Percentiles rank a stretch among this genome's conserved stretches.
Conservation (phyloP, 805 yeast genomes). For the Lipomyces spencermartinsiae region DNA sequence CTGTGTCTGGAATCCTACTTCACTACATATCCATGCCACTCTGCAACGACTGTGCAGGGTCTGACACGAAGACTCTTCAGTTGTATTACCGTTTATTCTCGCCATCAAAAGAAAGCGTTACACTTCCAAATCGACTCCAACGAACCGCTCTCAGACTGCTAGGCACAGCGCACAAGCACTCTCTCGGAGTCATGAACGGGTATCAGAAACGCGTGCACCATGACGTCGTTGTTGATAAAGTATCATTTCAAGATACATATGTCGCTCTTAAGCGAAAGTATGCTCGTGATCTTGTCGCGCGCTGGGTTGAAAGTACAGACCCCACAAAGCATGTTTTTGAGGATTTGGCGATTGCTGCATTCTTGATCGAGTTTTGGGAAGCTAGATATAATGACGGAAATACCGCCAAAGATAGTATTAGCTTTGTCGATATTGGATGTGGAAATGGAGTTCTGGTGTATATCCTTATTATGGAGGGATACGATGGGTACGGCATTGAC, state of each 20-base stretch:
- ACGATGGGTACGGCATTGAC: conserved; percentile 82
- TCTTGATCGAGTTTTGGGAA: conserved; percentile 84
- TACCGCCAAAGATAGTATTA: neutral
- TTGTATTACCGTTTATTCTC: conserved; percentile 22
- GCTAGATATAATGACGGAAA: conserved; percentile 55
- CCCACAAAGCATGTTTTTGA: conserved; percentile 96
- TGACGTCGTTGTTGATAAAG: conserved; percentile 83
- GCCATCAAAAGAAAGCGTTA: neutral
- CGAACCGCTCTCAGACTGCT: conserved; percentile 83
- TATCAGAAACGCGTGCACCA: conserved; percentile 88
- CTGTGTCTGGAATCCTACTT: conserved; percentile 78
- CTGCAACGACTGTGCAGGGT: neutral
- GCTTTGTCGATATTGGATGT: conserved; percentile 90
- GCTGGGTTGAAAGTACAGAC: conserved; percentile 94
- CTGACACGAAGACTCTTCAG: neutral
- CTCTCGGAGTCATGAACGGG: conserved; percentile 81
- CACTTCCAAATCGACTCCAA: conserved; percentile 60
- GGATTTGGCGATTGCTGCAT: conserved; percentile 94
- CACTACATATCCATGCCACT: conserved; percentile 20
- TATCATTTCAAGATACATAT: conserved; percentile 81
- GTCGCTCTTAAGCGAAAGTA: conserved; percentile 80
- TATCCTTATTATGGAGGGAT: conserved; percentile 79
- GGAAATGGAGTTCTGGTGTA: conserved; percentile 90
- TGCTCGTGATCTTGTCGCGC: conserved; percentile 72
- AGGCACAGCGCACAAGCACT: conserved; percentile 82